Evolutionary conservation across 78 protist species (phyloP), one percentile per base, ranked within the genome.

Genomic region (Dictyostelium purpureum): DNA sequence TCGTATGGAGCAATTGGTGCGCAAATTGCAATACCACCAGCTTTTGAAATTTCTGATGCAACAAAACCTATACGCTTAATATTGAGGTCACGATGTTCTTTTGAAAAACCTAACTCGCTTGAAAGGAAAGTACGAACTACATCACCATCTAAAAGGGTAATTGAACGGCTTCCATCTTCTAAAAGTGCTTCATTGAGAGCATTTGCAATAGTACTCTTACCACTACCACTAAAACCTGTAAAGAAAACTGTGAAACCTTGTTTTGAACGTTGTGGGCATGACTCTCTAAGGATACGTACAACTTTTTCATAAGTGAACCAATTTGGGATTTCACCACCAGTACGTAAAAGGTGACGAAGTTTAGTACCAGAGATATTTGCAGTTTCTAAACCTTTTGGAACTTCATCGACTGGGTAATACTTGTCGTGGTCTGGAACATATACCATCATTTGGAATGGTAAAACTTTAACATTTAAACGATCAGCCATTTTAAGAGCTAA

Each of bases 231-330:
- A 54, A 92, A 87, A 47, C 95, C 95, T 6, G 95, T 92, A 45
- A 92, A 92, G 78, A 92, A 92, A 5, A 92, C 54, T 0, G 90
- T 78, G 56, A 92, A 76, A 35, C 95, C 95, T 70, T 76, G 91
- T 45, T 74, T 85, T 26, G 31, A 18, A 33, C 82, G 42, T 76
- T 83, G 94, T 88, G 88, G 94, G 63, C 88, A 88, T 57, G 93
- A 88, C 33, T 88, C 47, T 56, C 97, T 91, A 16, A 97, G 96
- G 11, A 97, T 95, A 18, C 77, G 80, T 24, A 97, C 98, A 12
- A 97, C 98, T n/a, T 96, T 82, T 63, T 94, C 93, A 95, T 95
- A 97, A 45, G 99, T 97, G 88, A 97, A 97, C 99, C 99, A 97
- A 88, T 97, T 95, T 56, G 99, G 99, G 70, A 97, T 97, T 26